Evolutionary conservation across 768 basidiomycete species (phyloP).

Genomic region (Pulveroboletus sp.): DNA sequence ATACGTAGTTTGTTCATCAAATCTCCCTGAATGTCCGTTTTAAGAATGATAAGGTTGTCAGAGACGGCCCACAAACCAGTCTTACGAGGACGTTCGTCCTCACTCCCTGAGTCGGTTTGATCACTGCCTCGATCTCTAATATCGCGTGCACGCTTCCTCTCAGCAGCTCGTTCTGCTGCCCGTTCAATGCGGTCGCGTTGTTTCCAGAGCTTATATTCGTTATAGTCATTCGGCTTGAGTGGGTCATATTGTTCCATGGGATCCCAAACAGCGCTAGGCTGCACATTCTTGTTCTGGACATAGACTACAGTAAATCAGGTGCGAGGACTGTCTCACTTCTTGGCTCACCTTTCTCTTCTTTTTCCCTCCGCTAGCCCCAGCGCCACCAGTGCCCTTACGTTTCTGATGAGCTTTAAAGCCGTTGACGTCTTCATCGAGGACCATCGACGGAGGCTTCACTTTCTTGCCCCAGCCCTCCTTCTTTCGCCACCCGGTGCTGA

Average conservation of each 20-base stretch:
- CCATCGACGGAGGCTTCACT: slow-evolving; percentile 86
- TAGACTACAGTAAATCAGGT: neutral
- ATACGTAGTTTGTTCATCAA: slow-evolving; percentile 37
- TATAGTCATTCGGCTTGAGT: slow-evolving; percentile 80
- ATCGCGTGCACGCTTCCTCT: slow-evolving; percentile 53
- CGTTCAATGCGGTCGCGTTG: slow-evolving; percentile 70
- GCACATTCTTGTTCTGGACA: slow-evolving; percentile 55
- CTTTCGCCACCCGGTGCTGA: slow-evolving; percentile 35
- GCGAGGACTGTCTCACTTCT: neutral
- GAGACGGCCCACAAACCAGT: slow-evolving; percentile 42
- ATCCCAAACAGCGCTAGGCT: slow-evolving; percentile 61
- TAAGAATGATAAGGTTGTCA: slow-evolving; percentile 5
- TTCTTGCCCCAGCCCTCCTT: slow-evolving; percentile 80
- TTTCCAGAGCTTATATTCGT: slow-evolving; percentile 81
- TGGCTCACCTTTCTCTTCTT: slow-evolving; percentile 57
- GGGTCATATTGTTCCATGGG: slow-evolving; percentile 79
- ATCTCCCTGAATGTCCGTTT: slow-evolving; percentile 31
- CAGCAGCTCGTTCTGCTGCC: slow-evolving; percentile 54
- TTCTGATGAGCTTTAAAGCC: slow-evolving; percentile 66
- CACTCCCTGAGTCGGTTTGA: slow-evolving; percentile 68
- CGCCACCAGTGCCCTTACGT: slow-evolving; percentile 44
- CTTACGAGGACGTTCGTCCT: slow-evolving; percentile 62
- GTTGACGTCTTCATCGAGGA: slow-evolving; percentile 84
- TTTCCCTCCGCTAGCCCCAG: slow-evolving; percentile 40
- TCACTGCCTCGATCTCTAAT: slow-evolving; percentile 45